phyloP scores from a whole-genome alignment of 83 land plant species.

The Picea abies region DNA sequence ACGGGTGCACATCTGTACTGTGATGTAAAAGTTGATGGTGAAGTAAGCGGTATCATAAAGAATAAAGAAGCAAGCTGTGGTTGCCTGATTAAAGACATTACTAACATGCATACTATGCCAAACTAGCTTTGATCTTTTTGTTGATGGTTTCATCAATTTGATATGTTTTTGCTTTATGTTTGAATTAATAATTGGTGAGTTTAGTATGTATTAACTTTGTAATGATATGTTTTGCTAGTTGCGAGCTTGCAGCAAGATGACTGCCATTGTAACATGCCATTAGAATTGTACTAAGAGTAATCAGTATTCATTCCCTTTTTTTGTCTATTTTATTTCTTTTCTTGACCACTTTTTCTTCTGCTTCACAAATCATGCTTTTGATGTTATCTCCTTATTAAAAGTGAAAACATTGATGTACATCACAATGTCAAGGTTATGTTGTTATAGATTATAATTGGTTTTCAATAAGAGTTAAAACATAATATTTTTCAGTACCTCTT shows the following conservation, averaged over 20 bases:
- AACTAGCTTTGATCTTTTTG: background rate
- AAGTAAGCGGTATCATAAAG: background rate
- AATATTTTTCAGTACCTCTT: background rate
- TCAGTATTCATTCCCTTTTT: too few relatives aligned
- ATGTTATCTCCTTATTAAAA: background rate
- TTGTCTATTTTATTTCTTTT: background rate
- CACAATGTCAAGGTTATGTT: background rate
- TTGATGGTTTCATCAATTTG: background rate
- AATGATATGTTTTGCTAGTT: background rate
- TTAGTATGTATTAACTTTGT: background rate
- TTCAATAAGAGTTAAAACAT: background rate
- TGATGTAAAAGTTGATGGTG: too few relatives aligned
- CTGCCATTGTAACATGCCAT: background rate
- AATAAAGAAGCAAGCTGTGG: background rate
- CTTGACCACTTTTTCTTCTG: background rate
- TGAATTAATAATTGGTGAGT: background rate
- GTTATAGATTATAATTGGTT: background rate
- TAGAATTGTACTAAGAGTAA: background rate
- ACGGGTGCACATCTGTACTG: too few relatives aligned
- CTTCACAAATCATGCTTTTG: background rate
- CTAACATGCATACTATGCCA: background rate
- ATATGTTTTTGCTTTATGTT: background rate
- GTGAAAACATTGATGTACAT: background rate
- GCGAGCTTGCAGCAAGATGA: background rate
- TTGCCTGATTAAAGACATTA: background rate